Evolutionary conservation across 2,329 filamentous ascomycete genomes (phyloP), one percentile per base, ranked within the genome.

Genomic region (Trichophyton verrucosum): DNA sequence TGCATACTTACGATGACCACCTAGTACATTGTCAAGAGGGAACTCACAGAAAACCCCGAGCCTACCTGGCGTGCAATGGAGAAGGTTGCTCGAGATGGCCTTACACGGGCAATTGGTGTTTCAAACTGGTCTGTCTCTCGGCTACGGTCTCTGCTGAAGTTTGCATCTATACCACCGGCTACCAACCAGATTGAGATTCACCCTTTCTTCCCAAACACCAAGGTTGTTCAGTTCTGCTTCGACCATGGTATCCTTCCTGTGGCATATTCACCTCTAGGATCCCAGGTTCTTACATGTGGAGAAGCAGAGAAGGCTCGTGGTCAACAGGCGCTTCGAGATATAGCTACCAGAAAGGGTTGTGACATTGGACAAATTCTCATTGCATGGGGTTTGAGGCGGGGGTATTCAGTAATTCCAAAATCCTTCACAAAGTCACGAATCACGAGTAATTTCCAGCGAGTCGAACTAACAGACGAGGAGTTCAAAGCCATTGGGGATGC

Each of bases 101-200:
- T 82, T 63, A 84, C 83, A 57, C 81, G 78, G 65, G 83, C 85
- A 61, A 90, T 94, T 66, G 89, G 89, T 58, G 85, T 94, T 13
- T 89, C 86, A 68, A 94, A 92, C 76, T 92, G 87, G 74, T 76
- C 76, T 59, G 78, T 80, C n/a, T 67, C 69, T 11, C 76, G 80
- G 42, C 71, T 82, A 13, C 72, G 80, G 64, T 68, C 74, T 60
- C 74, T 82, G 61, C 66, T 78, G 46, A 68, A 70, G 63, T 71
- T 70, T 66, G 73, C 75, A 66, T 72, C 75, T 65, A 69, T 78
- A 58, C 70, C 73, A 59, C 75, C 75, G 13, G 71, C 72, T 20
- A 68, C 75, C 64, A 78, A 77, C 71, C 75, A 78, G 69, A 69
- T 77, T 61, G 76, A 78, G 65, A 71, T 76, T 38, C 76, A 78